phyloP scores from a whole-genome alignment of 306 rosid species.

The Lagenaria siceraria region DNA sequence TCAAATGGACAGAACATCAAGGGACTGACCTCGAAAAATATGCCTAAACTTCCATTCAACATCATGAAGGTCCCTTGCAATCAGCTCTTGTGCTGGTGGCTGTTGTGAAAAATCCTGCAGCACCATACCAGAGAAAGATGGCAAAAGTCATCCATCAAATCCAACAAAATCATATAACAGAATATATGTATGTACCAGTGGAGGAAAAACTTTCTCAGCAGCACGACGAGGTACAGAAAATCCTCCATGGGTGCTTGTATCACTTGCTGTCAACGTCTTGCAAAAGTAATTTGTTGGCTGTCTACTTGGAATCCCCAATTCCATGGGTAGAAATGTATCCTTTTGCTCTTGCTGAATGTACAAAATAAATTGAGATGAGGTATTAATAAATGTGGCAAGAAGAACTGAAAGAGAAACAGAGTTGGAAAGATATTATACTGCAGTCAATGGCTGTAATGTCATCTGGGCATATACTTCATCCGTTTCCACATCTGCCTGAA shows the following conservation, averaged over 20 bases:
- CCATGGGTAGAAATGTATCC: conserved; percentile 88
- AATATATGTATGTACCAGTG: conserved; percentile 35
- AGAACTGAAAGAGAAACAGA: neutral
- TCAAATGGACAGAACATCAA: neutral
- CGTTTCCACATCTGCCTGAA: conserved; percentile 91
- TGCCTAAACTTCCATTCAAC: conserved; percentile 86
- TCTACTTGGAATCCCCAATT: conserved; percentile 70
- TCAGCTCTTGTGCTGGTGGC: conserved; percentile 83
- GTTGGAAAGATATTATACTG: conserved; percentile 20
- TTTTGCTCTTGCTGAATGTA: conserved; percentile 66
- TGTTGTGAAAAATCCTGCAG: conserved; percentile 65
- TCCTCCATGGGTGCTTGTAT: conserved; percentile 88
- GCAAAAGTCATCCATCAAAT: neutral
- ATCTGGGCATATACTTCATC: conserved; percentile 95
- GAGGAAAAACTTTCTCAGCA: conserved; percentile 87
- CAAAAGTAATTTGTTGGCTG: conserved; percentile 84
- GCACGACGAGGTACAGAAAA: conserved; percentile 95
- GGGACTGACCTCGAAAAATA: conserved; percentile 54
- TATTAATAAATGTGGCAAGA: neutral
- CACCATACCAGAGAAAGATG: conserved; percentile 16
- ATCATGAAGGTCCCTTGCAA: conserved; percentile 84
- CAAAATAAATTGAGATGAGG: neutral
- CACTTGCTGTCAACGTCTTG: conserved; percentile 85
- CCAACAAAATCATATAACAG: conserved; percentile 11
- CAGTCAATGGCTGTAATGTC: conserved; percentile 82